Base-by-base conservation (phyloP, 257 asterid genomes). In the Cynanchum wilfordii region DNA sequence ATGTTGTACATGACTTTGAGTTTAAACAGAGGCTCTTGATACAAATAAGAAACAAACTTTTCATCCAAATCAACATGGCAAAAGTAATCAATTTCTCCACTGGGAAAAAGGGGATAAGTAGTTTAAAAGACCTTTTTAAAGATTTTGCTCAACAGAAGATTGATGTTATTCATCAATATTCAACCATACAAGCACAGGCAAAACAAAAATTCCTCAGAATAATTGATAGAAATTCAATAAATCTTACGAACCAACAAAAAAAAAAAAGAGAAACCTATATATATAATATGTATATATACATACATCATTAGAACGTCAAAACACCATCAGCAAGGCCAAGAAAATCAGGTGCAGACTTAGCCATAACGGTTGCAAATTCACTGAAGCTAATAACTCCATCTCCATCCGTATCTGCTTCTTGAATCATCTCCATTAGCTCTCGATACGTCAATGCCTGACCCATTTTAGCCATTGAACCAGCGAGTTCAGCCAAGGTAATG, bases 381-480 rank as follows among this genome's bases (percentile, higher is more conserved):
- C 70, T 72, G 69, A 91, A 89, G 57, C 89, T 91, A 73, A 93
- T 85, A 25, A 84, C 94, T 52, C 98, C 98, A 81, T 93, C 97
- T 38, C 96, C 98, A 78, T 88, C 88, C 9, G 88, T 79, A 74
- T 93, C 98, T 30, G 97, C 98, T 54, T 93, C 97, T 50, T 44
- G 75, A 78, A 93, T 87, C 96, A 89, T 93, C 74, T 93, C 90
- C 66, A 85, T 87, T 1, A 93, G 86, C 86, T 93, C 98, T 0
- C 87, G 81, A 73, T 89, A 91, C 49, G 98, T 86, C 57, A 91
- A 81, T 10, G 98, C 90, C 78, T 89, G 95, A 0, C 98, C 96
- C 92, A 93, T 89, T 81, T 89, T 93, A 0, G 96, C 94, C 98
- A 93, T 93, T 74, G 86, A 85, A 17, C 91, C 89, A 1, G 97